Base-by-base conservation (phyloP, 1,284 basidiomycete species). In the Cystobasidiaceae sp. region DNA sequence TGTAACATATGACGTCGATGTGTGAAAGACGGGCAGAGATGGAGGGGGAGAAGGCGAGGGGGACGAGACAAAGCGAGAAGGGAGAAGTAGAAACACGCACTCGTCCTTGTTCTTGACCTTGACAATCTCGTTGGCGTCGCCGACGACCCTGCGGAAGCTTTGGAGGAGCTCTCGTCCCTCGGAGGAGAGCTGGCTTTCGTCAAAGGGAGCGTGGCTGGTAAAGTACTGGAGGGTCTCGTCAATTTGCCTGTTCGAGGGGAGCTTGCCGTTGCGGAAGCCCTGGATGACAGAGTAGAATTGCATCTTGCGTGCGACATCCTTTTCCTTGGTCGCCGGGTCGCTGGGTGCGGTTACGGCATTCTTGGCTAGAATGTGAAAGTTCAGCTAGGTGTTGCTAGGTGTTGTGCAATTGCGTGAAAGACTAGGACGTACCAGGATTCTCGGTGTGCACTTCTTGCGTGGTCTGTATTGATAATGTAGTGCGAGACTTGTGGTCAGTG, bases 71-170 rank as follows among this genome's bases (percentile, higher is more conserved):
- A n/a, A n/a, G n/a, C n/a, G n/a, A n/a, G n/a, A n/a, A n/a, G n/a
- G n/a, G n/a, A n/a, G n/a, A n/a, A n/a, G n/a, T n/a, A n/a, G n/a
- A n/a, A n/a, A n/a, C n/a, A 46, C 45, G 3, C 45, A 46, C 57
- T 64, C 61, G 52, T 64, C 61, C 44, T 55, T 27, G 33, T 64
- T 64, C 61, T 64, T 64, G 70, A 88, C 85, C 77, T 93, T 92
- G 76, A 94, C 82, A 43, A 93, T 81, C 79, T 94, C 90, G 73
- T 93, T 92, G 27, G 81, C 80, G 77, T 96, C 96, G 83, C 94
- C 94, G 66, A 76, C 69, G 66, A 75, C 74, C 73, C 77, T 83
- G 44, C 84, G 83, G 17, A 83, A 77, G 74, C 94, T 90, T 59
- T 85, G 79, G 49, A 93, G 79, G 68, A 97, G 84, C 68, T 83